A percentile compares a stretch with the other conserved stretches of the same genome.
phyloP scores from a whole-genome alignment of 2,329 filamentous ascomycete genomes.

The Pyricularia sp. region DNA sequence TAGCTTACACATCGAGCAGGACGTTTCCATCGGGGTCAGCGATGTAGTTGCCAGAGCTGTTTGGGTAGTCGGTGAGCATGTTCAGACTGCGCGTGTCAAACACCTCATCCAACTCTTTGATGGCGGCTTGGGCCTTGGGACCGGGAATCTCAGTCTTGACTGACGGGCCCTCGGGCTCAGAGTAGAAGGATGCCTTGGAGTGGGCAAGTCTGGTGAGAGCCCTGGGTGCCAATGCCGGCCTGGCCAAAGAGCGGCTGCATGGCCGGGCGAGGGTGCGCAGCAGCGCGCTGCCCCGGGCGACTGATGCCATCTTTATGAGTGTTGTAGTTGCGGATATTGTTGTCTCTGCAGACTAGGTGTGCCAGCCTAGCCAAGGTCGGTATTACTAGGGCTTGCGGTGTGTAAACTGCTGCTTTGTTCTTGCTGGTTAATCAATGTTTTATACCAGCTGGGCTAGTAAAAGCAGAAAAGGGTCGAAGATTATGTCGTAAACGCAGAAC shows the following conservation, averaged over 20 bases:
- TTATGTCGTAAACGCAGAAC: not conserved
- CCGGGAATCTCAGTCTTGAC: slow-evolving; percentile 59
- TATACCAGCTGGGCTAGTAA: not conserved
- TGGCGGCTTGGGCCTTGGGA: slow-evolving; percentile 55
- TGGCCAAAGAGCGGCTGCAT: slow-evolving; percentile 5
- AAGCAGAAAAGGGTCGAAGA: not conserved
- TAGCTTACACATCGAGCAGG: slow-evolving; percentile 55
- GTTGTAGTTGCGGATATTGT: not conserved
- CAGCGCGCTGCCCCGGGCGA: slow-evolving; percentile 8
- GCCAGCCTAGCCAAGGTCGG: not conserved
- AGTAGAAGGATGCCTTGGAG: slow-evolving; percentile 15
- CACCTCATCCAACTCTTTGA: slow-evolving; percentile 59
- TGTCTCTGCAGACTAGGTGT: not conserved
- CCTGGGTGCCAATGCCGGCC: slow-evolving; percentile 10
- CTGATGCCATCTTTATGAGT: slow-evolving; percentile 3
- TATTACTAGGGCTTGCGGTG: not conserved
- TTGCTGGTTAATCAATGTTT: not conserved
- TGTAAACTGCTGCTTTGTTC: not conserved
- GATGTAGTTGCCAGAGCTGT: slow-evolving; percentile 71
- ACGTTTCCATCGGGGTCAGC: slow-evolving; percentile 59
- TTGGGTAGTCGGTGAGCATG: slow-evolving; percentile 64
- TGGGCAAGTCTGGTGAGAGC: slow-evolving; percentile 12
- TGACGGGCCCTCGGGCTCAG: slow-evolving; percentile 37
- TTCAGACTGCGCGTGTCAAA: slow-evolving; percentile 81
- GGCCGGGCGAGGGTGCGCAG: slow-evolving; percentile 7